These are phyloP conservation scores for Coemansia sp. DNA, from an alignment of 192 early-diverging fungal species.

Conservation along the genomic window DNA sequence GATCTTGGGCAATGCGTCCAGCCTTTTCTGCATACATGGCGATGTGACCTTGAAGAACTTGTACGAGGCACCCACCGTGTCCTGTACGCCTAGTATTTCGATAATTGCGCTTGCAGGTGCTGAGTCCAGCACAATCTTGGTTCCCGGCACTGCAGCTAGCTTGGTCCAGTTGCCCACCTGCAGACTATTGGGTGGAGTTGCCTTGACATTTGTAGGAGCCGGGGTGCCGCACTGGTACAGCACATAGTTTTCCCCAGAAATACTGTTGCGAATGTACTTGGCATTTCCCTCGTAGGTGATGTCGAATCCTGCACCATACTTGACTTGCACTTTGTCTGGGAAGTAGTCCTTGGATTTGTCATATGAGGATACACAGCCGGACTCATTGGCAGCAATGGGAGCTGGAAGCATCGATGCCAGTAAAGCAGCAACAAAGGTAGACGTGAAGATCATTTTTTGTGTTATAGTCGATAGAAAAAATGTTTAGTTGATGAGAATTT, in stretches of 20 bases:
- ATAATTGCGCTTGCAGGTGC: conserved; percentile 47
- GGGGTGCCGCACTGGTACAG: conserved; percentile 73
- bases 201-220: conserved; percentile 35
- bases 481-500: neutral
- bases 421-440: conserved; percentile 15
- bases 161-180: conserved; percentile 50
- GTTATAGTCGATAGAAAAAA: no score
- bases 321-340: conserved; percentile 54
- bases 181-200: conserved; percentile 43
- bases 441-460: conserved; percentile 29
- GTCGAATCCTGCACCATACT: conserved; percentile 58
- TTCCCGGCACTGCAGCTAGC: conserved; percentile 42
- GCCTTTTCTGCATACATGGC: conserved; percentile 54
- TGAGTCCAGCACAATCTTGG: conserved; percentile 41
- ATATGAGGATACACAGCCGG: conserved; percentile 26
- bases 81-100: conserved; percentile 35
- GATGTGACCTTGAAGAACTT: conserved; percentile 43
- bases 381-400: conserved; percentile 23
- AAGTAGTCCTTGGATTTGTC: conserved; percentile 45
- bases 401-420: conserved; percentile 9
- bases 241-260: conserved; percentile 58
- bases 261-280: conserved; percentile 63
- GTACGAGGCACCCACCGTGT: conserved; percentile 39
- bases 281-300: conserved; percentile 63
- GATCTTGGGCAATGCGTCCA: conserved; percentile 45